phyloP scores from a whole-genome alignment of 2,329 filamentous ascomycete genomes.

The Fusarium euwallaceae region DNA sequence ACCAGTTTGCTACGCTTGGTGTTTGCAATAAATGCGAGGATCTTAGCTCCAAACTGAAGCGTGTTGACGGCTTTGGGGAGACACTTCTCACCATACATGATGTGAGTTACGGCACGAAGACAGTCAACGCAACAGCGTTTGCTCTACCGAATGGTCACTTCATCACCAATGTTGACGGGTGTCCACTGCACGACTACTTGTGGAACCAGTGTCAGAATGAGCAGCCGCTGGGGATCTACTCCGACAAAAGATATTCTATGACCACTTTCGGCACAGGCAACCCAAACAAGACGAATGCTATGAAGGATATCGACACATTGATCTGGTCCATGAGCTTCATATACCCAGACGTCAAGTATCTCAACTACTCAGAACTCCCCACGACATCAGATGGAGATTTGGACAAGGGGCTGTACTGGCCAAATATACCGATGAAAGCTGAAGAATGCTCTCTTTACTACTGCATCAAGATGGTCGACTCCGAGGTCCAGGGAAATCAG shows the following conservation, averaged over 20 bases:
- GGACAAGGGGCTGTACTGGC: slow-evolving; percentile 1
- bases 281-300: slow-evolving; percentile 23
- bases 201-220: neutral
- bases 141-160: slow-evolving; percentile 17
- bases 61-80: slow-evolving; percentile 1
- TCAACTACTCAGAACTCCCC: neutral
- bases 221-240: neutral
- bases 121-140: neutral
- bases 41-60: slow-evolving; percentile 24
- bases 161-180: slow-evolving; percentile 12
- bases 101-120: neutral
- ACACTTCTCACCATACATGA: neutral
- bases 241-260: slow-evolving; percentile 6
- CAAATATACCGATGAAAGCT: slow-evolving; percentile 11
- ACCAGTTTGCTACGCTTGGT: slow-evolving; percentile 35
- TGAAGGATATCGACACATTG: slow-evolving; percentile 29
- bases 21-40: slow-evolving; percentile 40
- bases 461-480: slow-evolving; percentile 18
- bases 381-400: neutral
- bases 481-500: slow-evolving; percentile 6
- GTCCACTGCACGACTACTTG: neutral
- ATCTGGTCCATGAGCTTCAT: slow-evolving; percentile 34
- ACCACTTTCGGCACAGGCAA: slow-evolving; percentile 30
- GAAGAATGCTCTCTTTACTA: slow-evolving; percentile 26
- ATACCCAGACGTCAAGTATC: slow-evolving; percentile 4